These are phyloP conservation scores for Oxytropis ochrocephala DNA, from an alignment of 306 rosid genomes.

Conservation along the genomic window DNA sequence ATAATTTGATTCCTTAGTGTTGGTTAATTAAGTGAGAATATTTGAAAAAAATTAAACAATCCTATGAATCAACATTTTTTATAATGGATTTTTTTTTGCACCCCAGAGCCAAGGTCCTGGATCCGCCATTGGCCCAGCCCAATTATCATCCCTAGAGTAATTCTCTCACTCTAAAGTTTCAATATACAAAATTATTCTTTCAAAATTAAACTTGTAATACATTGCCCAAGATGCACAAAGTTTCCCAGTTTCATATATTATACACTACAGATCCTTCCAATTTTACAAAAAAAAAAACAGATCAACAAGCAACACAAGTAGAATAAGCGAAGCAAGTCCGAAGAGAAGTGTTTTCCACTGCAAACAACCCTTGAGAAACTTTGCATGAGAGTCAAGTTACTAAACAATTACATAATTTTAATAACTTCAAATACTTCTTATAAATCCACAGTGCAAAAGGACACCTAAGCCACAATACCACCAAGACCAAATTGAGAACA, in stretches of 20 bases:
- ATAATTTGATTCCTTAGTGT: too few species aligned
- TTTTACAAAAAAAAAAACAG: not conserved
- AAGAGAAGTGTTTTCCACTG: constrained; percentile 53
- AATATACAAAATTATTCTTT: not conserved
- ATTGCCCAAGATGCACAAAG: not conserved
- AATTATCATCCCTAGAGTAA: too few species aligned
- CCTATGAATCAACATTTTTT: too few species aligned
- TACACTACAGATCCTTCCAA: not conserved
- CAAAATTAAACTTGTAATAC: not conserved
- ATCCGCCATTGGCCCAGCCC: too few species aligned
- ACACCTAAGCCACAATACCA: constrained; percentile 8
- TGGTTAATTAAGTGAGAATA: too few species aligned
- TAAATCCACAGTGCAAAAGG: constrained; percentile 28
- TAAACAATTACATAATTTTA: constrained; percentile 4
- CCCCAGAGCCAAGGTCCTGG: too few species aligned
- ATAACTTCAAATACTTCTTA: constrained; percentile 3
- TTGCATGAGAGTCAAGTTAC: constrained; percentile 65
- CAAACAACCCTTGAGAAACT: constrained; percentile 54
- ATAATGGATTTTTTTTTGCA: too few species aligned
- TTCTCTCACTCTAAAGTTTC: too few species aligned
- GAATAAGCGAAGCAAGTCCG: constrained; percentile 12
- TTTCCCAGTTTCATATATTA: not conserved
- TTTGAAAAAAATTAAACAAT: too few species aligned
- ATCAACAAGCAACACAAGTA: constrained; percentile 1
- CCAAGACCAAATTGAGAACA: not conserved